Evolutionary conservation across 2,329 filamentous ascomycete species (phyloP), one percentile per base, ranked within the genome.

Genomic region (Orbilia javanica): DNA sequence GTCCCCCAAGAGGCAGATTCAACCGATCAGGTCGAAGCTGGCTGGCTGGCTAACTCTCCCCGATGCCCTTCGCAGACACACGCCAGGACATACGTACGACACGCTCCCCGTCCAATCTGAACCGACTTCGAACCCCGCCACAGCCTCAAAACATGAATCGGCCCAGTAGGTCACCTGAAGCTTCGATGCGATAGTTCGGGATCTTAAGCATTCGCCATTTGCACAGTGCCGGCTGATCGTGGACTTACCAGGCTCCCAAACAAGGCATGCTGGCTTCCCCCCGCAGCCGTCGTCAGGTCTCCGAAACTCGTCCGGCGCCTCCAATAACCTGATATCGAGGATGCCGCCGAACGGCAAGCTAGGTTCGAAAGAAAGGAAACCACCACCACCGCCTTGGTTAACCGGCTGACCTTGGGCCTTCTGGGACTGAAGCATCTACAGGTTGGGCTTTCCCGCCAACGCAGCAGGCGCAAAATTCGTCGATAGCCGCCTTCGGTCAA

Each of bases 271-370:
- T n/a, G 69, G 64, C 46, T 79, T 79, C 65, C 75, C 69, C 20
- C 75, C 75, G 27, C 75, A 73, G 64, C 75, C 75, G 34, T 79
- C 75, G 18, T 73, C 75, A 42, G 60, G 57, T 13, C 52, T 79
- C 22, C 68, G 75, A 57, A 69, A 64, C 64, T 60, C 75, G 22
- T 70, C 75, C 50, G 64, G 75, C 34, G 36, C 57, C 27, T 74
- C 70, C 34, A 74, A 67, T 22, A 72, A 64, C 15, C 46, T 72
- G 34, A 72, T 79, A 46, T 74, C 75, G 20, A 79, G 75, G 27
- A 73, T 79, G 65, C 73, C 75, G 39, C 72, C 75, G 64, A 79
- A 74, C 27, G 65, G 69, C 63, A 79, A 79, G 55, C 53, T 79
- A 79, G 69, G 75, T 79, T 69, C 46, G 44, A 39, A 57, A 31